A percentile compares a stretch with the other conserved stretches of the same genome.
phyloP scores from a whole-genome alignment of 345 rosid genomes.

The Isatis tinctoria region DNA sequence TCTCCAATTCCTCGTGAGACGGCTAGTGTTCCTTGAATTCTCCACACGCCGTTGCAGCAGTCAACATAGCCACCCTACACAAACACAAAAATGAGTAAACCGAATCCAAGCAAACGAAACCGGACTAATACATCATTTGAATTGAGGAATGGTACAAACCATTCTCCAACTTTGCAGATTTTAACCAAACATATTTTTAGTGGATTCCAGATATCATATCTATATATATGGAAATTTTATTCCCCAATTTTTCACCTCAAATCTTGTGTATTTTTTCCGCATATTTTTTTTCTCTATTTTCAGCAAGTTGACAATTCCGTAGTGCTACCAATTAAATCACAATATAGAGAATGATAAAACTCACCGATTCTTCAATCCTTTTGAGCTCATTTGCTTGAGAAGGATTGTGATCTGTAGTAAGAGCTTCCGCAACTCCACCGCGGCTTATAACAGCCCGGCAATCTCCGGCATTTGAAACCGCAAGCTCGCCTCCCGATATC shows the following conservation, averaged over 20 bases:
- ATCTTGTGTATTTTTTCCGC: no score
- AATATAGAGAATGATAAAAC: conserved; percentile 12
- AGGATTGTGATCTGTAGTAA: conserved; percentile 76
- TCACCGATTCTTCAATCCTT: conserved; percentile 67
- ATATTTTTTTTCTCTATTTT: no score
- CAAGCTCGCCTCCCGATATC: conserved; percentile 48
- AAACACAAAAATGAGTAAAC: conserved; percentile 16
- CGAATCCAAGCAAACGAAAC: conserved; percentile 6
- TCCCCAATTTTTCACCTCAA: no score
- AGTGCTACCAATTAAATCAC: neutral
- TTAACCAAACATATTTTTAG: neutral
- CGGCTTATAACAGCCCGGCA: conserved; percentile 79
- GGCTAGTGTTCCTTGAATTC: conserved; percentile 84
- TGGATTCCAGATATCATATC: neutral
- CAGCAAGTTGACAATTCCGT: no score
- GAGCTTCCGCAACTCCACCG: conserved; percentile 68
- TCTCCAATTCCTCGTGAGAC: conserved; percentile 91
- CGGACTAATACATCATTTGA: neutral
- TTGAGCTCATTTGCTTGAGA: conserved; percentile 54
- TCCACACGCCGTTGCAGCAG: conserved; percentile 67
- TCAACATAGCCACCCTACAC: conserved; percentile 73
- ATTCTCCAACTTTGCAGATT: neutral
- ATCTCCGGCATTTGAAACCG: conserved; percentile 77
- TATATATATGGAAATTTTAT: no score
- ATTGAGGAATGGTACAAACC: neutral